Base-by-base conservation (phyloP, 768 basidiomycete species). In the Naematelia encephala region DNA sequence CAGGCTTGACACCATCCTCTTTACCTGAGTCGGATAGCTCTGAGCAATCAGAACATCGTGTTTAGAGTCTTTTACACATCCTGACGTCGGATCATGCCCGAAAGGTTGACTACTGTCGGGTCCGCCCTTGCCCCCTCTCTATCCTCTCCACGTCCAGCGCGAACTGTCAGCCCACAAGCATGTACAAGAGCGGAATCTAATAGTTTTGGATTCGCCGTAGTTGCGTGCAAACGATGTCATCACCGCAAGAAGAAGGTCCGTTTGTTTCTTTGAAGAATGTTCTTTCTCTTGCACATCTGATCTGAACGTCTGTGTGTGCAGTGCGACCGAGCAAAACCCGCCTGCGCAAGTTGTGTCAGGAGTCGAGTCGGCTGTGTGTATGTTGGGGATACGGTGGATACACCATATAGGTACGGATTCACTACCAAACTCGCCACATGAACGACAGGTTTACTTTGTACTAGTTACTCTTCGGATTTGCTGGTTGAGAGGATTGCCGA, bases 161-260 rank as follows among this genome's bases (percentile, higher is more conserved):
- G n/a, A n/a, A n/a, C n/a, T n/a, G n/a, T n/a, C n/a, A n/a, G n/a
- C n/a, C n/a, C n/a, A n/a, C n/a, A n/a, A n/a, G n/a, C n/a, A n/a
- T n/a, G n/a, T n/a, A n/a, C n/a, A n/a, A n/a, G n/a, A n/a, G n/a
- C n/a, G n/a, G n/a, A n/a, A n/a, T n/a, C n/a, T n/a, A n/a, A n/a
- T n/a, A n/a, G n/a, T n/a, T n/a, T n/a, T n/a, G n/a, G n/a, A n/a
- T n/a, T n/a, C 5, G 44, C n/a, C 23, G 44, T 46, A n/a, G 23
- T 46, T 23, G n/a, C 44, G 4, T 46, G 44, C 23, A n/a, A 46
- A 23, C 44, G 44, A 23, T 46, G 44, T 46, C 44, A 23, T n/a
- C 44, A 46, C 44, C 44, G 44, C 44, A 46, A 46, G 44, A 46
- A 46, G 14, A n/a, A 23, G 44, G 44, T 46, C n/a, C n/a, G 44